Conservation (phyloP, 768 basidiomycete genomes). For the Leccinum longicurvipes region DNA sequence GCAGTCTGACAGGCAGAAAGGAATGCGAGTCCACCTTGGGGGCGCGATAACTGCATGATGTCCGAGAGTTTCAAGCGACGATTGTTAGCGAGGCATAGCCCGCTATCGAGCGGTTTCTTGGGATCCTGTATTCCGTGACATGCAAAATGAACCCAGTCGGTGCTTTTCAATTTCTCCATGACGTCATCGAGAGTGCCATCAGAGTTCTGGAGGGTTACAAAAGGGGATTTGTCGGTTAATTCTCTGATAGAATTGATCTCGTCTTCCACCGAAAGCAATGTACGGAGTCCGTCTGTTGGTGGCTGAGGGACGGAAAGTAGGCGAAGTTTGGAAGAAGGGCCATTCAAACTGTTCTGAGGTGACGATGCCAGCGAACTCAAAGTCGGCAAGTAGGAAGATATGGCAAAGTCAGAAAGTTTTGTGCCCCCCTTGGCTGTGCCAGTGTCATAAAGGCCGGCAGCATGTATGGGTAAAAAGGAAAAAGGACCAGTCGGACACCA, state of each 20-base stretch:
- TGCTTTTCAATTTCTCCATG: neutral
- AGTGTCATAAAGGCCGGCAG: neutral
- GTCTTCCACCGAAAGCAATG: neutral
- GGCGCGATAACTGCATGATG: no score
- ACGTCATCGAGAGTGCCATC: neutral
- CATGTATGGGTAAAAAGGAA: neutral
- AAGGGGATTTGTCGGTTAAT: neutral
- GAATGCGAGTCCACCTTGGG: no score
- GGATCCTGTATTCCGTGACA: neutral
- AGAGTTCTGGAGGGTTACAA: neutral
- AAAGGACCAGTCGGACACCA: neutral
- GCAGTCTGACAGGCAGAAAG: no score
- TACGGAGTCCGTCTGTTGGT: neutral
- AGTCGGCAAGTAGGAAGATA: neutral
- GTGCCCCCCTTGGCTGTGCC: neutral
- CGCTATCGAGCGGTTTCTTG: no score
- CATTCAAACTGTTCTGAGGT: neutral
- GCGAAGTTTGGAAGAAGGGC: neutral
- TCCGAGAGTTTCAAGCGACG: no score
- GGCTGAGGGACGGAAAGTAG: neutral
- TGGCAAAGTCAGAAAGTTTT: neutral
- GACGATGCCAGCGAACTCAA: neutral
- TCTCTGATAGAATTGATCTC: neutral
- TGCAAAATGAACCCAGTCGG: neutral
- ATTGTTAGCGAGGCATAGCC: no score